Base-by-base conservation (phyloP, 2,329 filamentous ascomycete species). In the Cadophora gregata region DNA sequence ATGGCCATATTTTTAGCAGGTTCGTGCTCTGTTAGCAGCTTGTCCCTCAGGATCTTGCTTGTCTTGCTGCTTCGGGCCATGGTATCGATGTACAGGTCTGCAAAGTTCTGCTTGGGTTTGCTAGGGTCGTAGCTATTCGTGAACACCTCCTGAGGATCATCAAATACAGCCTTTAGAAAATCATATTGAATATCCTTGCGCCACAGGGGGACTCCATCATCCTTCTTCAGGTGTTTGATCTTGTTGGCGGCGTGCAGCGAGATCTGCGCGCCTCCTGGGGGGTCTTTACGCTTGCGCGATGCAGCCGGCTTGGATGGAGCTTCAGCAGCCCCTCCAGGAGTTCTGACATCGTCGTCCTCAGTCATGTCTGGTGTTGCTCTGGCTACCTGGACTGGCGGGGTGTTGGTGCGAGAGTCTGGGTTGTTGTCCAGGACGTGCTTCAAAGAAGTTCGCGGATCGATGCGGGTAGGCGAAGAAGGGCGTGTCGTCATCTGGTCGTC, bases 51-150 rank as follows among this genome's bases (percentile, higher is more conserved):
- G 59, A 99, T 96, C 81, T 98, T 98, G 84, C 96, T 98, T 31
- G 95, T 98, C 84, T 99, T 99, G 84, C 93, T 97, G 81, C 96
- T 99, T 79, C 93, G 88, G 3, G 96, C 93, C 95, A 99, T 98
- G 68, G 96, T 95, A 80, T 98, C 96, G 75, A 99, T 95, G 80
- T 99, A 99, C 68, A 99, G 88, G 78, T 98, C 94, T 68, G 96
- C 94, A 78, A 99, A 99, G 71, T 87, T 91, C 75, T 91, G 89
- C 75, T 90, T 89, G 65, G 86, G 86, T 59, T 75, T 77, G 7
- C 81, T 79, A 3, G 83, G 78, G 73, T 97, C 93, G 78, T 95
- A 97, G 78, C 92, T 91, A 77, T 97, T 97, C 76, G 93, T 97
- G 78, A 99, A 99, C 76, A 93, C 93, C 70, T 82, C 82, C 62